Conservation (phyloP, 805 yeast genomes). For the Candida taoyuanica region DNA sequence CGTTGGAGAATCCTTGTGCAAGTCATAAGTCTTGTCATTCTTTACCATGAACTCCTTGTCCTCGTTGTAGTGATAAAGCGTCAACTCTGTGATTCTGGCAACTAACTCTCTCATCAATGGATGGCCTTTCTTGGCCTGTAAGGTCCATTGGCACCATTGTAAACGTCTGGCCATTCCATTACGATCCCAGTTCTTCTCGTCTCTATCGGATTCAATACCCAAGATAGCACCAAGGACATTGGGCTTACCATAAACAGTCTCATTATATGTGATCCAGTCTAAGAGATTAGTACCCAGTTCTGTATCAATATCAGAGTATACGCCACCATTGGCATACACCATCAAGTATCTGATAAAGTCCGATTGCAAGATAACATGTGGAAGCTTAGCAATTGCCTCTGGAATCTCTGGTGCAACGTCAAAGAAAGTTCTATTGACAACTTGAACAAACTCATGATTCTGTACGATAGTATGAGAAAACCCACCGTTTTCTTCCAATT, state of each 20-base stretch:
- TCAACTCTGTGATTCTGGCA: conserved; percentile 47
- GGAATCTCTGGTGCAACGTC: conserved; percentile 63
- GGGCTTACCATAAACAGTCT: conserved; percentile 8
- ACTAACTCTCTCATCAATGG: conserved; percentile 53
- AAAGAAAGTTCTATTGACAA: conserved; percentile 32
- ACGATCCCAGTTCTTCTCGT: conserved; percentile 47
- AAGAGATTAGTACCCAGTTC: conserved; percentile 47
- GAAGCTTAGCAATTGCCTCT: conserved; percentile 70
- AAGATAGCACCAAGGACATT: conserved; percentile 48
- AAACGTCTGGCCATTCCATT: conserved; percentile 43
- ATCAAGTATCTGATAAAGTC: conserved; percentile 89
- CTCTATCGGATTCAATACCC: conserved; percentile 49
- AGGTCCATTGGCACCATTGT: conserved; percentile 58
- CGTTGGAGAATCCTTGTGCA: conserved; percentile 46
- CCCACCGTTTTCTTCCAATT: conserved; percentile 2
- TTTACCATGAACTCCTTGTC: conserved; percentile 25
- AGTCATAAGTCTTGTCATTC: conserved; percentile 28
- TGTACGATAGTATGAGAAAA: conserved; percentile 18
- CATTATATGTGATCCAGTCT: conserved; percentile 48
- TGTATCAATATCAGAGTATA: conserved; percentile 58
- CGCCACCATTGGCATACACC: conserved; percentile 70
- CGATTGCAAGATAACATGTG: conserved; percentile 77
- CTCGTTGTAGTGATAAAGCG: conserved; percentile 35
- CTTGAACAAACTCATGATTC: conserved; percentile 31
- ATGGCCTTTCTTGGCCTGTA: conserved; percentile 57